A percentile compares a stretch with the other conserved stretches of the same genome.
These are phyloP conservation scores for Ecytonucleospora hepatopenaei DNA, from an alignment of 371 early-diverging fungal species.

Conservation along the genomic window DNA sequence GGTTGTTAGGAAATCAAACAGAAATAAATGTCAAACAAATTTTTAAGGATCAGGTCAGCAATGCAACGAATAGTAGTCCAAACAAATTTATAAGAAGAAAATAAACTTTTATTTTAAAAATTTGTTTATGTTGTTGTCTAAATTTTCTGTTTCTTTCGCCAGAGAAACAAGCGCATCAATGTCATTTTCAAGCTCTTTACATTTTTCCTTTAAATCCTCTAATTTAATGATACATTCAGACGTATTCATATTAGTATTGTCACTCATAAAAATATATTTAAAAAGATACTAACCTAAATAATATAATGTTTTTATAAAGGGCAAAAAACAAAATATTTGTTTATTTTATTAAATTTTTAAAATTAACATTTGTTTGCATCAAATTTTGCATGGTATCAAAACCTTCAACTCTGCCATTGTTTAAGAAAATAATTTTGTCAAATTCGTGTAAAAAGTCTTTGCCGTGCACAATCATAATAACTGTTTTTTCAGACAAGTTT, in stretches of 20 bases:
- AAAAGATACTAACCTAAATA: too few species aligned
- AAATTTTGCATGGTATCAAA: neutral
- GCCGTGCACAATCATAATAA: conserved; percentile 34
- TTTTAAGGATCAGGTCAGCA: neutral
- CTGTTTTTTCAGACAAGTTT: conserved; percentile 8
- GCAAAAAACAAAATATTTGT: neutral
- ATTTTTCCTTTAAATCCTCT: too few species aligned
- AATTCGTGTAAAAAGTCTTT: conserved; percentile 19
- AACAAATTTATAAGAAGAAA: neutral
- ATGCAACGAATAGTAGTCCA: neutral
- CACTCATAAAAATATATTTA: too few species aligned
- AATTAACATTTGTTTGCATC: neutral
- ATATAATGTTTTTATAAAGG: too few species aligned
- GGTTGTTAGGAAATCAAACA: neutral
- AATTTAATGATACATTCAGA: too few species aligned
- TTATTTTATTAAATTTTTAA: conserved; percentile 8
- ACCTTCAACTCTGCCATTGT: conserved; percentile 8
- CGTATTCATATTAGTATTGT: too few species aligned
- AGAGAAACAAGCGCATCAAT: too few species aligned
- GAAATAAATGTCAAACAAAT: neutral
- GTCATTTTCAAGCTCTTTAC: too few species aligned
- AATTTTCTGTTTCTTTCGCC: too few species aligned
- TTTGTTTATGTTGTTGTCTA: too few species aligned
- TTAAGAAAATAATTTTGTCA: conserved; percentile 26
- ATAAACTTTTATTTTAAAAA: too few species aligned